Percentiles rank a stretch among this genome's conserved stretches.
Evolutionary conservation across 768 basidiomycete genomes (phyloP).

Genomic region (Lyophyllum shimeji): DNA sequence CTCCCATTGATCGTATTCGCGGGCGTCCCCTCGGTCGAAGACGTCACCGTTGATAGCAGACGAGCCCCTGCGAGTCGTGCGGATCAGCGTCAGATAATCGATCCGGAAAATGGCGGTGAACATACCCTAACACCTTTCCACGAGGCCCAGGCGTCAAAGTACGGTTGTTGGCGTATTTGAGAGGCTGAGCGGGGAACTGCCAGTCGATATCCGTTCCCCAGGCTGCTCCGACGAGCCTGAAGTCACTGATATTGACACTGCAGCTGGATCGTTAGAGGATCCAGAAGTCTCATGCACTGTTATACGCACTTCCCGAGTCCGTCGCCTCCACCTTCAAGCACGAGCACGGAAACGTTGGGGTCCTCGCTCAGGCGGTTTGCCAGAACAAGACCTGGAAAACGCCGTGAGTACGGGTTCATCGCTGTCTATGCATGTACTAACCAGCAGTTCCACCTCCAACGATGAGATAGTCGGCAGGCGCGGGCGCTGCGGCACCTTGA

Average conservation of each 20-base stretch:
- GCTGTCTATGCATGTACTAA: background rate
- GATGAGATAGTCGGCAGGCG: background rate
- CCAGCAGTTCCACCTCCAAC: background rate
- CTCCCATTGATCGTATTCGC: slow-evolving; percentile 1
- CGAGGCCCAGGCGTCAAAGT: background rate
- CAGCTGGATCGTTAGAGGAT: background rate
- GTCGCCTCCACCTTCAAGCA: slow-evolving; percentile 1
- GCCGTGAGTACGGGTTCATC: background rate
- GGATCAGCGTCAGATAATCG: background rate
- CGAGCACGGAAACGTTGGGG: background rate
- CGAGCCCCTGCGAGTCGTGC: slow-evolving; percentile 2
- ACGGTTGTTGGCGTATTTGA: slow-evolving; percentile 1
- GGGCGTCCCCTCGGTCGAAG: background rate
- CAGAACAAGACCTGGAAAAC: background rate
- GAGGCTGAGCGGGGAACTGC: background rate
- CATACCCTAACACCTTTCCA: slow-evolving; percentile 5
- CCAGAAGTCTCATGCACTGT: background rate
- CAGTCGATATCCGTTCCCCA: background rate
- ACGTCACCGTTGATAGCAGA: background rate
- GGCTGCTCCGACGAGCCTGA: background rate
- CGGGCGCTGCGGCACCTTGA: background rate
- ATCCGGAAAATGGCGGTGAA: background rate
- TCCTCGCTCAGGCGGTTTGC: background rate
- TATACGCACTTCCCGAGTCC: background rate
- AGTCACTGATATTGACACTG: background rate